These are phyloP conservation scores for Fusarium redolens DNA, from an alignment of 2,329 filamentous ascomycete genomes.

Conservation along the genomic window DNA sequence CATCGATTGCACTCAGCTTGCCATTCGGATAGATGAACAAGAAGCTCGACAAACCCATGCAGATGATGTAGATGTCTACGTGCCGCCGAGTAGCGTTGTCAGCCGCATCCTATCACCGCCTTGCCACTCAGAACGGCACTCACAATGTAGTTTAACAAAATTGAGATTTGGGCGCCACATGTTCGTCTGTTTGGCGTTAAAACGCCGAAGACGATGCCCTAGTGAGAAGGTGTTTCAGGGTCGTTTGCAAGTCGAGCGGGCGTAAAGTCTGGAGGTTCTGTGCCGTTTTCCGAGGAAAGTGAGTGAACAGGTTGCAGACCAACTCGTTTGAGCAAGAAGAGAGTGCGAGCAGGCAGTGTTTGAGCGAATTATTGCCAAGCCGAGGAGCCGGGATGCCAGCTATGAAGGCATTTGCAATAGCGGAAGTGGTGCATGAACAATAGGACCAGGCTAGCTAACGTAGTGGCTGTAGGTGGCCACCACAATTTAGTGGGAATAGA, in stretches of 20 bases:
- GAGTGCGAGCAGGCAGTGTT: constrained; percentile 9
- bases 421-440: constrained; percentile 28
- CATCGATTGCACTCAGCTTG: constrained; percentile 54
- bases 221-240: background rate
- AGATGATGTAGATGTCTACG: constrained; percentile 43
- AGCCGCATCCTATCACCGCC: constrained; percentile 11
- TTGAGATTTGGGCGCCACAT: constrained; percentile 43
- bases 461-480: constrained; percentile 14
- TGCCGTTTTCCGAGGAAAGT: constrained; percentile 27
- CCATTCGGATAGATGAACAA: constrained; percentile 38
- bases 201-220: constrained; percentile 13
- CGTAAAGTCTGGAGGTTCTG: background rate
- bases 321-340: constrained; percentile 19
- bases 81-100: constrained; percentile 1
- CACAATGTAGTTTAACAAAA: constrained; percentile 46
- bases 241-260: constrained; percentile 12
- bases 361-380: constrained; percentile 38
- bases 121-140: constrained; percentile 18
- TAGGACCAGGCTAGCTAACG: constrained; percentile 12
- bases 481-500: background rate
- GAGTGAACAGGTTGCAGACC: constrained; percentile 6
- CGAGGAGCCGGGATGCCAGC: background rate
- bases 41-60: constrained; percentile 40
- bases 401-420: constrained; percentile 25
- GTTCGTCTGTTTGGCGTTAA: constrained; percentile 15